Base-by-base conservation (phyloP, 2,329 filamentous ascomycete genomes). In the Curvularia verruculosa region DNA sequence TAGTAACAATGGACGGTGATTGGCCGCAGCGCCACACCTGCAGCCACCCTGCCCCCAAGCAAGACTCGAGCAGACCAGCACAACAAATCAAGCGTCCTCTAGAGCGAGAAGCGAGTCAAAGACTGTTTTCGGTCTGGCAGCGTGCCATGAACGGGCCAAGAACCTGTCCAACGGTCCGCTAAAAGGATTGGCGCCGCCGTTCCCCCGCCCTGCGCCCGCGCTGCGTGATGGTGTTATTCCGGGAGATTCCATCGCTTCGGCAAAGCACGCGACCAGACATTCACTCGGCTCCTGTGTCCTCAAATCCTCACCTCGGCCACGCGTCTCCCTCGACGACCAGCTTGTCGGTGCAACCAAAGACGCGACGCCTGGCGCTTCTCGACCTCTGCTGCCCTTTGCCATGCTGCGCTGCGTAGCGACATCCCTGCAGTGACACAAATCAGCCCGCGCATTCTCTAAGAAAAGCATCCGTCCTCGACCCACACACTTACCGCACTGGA, bases 401-500 rank as follows among this genome's bases (percentile, higher is more conserved):
- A 65, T 61, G 59, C 57, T 56, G 49, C 60, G 53, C 58, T 59
- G 58, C 65, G 60, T 63, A 57, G 53, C 62, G 54, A 56, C 52
- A 54, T 55, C 56, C 63, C 63, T 58, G 65, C 64, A 52, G 68
- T 69, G 65, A 60, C 63, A 67, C 66, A 59, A 49, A 60, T 56
- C 54, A 63, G 54, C 56, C 64, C 66, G 64, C 61, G 54, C 46
- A 54, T 62, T n/a, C 56, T 63, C 67, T 64, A 65, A 69, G 63
- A 63, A 62, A 65, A 66, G 59, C 58, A 64, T 51, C 66, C 68
- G 64, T 63, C 61, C 67, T 69, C 66, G 64, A 67, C 66, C 57
- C 56, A 66, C 64, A 61, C 64, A 70, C 63, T 65, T 56, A 58
- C 65, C 61, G 56, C 66, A 61, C 64, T 77, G 73, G 71, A 78